phyloP scores from a whole-genome alignment of 2,329 filamentous ascomycete genomes.

The Phialophora verrucosa region DNA sequence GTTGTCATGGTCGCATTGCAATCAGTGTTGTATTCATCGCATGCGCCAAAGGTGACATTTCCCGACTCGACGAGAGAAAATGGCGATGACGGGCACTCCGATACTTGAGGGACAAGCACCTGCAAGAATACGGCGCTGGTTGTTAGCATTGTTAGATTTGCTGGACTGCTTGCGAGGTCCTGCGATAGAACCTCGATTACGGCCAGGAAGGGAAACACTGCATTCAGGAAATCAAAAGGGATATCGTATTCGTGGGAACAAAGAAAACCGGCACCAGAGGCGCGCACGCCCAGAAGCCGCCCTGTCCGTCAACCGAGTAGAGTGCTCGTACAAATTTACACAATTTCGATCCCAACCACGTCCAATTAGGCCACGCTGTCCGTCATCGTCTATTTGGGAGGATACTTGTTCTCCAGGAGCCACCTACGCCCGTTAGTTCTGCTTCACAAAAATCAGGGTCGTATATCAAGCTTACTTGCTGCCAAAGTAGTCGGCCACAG shows the following conservation, averaged over 20 bases:
- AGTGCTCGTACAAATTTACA: constrained; percentile 29
- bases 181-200: neutral
- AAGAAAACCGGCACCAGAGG: constrained; percentile 27
- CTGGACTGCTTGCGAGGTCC: neutral
- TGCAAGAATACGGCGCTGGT: neutral
- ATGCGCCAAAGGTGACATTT: neutral
- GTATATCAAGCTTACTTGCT: constrained; percentile 51
- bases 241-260: constrained; percentile 36
- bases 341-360: constrained; percentile 15
- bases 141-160: neutral
- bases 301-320: constrained; percentile 33
- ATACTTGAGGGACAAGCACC: neutral
- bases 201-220: constrained; percentile 5
- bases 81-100: constrained; percentile 1
- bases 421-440: constrained; percentile 46
- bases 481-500: constrained; percentile 54
- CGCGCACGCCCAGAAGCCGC: constrained; percentile 30
- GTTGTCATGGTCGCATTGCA: constrained; percentile 48
- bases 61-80: neutral
- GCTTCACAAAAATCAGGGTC: neutral
- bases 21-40: constrained; percentile 37
- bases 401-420: constrained; percentile 59
- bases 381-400: constrained; percentile 49
- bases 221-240: constrained; percentile 18
- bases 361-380: constrained; percentile 7